Evolutionary conservation across 208 protist species (phyloP).

Genomic region (Leptomonas pyrrhocoris): DNA sequence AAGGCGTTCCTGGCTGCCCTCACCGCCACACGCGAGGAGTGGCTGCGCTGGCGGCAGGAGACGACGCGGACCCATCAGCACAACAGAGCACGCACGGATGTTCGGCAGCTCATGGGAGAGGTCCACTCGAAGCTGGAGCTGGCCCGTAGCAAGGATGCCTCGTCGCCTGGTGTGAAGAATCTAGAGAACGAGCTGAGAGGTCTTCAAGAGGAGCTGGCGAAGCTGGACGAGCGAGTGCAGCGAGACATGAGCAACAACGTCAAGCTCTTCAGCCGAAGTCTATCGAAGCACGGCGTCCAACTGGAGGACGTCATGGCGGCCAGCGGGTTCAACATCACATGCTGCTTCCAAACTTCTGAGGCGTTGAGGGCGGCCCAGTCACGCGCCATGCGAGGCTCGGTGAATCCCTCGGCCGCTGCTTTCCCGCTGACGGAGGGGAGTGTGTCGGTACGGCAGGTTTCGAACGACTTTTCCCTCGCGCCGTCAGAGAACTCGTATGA

Average conservation of each 20-base stretch:
- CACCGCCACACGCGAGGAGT: background rate
- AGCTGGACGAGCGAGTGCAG: background rate
- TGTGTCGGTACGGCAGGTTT: too few relatives aligned
- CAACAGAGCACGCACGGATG: background rate
- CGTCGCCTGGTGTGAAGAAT: background rate
- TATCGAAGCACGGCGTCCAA: background rate
- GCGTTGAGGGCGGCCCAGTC: too few relatives aligned
- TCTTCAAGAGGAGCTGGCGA: background rate
- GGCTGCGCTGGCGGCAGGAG: background rate
- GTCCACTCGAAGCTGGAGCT: background rate
- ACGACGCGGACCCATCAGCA: background rate
- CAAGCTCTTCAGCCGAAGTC: background rate
- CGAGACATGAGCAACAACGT: slow-evolving; percentile 1
- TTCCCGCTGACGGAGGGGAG: too few relatives aligned
- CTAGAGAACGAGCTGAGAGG: background rate
- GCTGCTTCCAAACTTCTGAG: background rate
- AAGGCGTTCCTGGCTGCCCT: background rate
- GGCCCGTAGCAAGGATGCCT: too few relatives aligned
- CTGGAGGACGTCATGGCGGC: background rate
- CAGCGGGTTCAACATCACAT: background rate
- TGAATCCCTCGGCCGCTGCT: too few relatives aligned
- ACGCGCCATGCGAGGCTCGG: too few relatives aligned
- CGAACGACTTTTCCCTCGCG: too few relatives aligned
- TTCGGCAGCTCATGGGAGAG: background rate
- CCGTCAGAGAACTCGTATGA: too few relatives aligned